Evolutionary conservation across 495 filamentous ascomycete genomes (phyloP).

Genomic region (Penicillium diatomitis): DNA sequence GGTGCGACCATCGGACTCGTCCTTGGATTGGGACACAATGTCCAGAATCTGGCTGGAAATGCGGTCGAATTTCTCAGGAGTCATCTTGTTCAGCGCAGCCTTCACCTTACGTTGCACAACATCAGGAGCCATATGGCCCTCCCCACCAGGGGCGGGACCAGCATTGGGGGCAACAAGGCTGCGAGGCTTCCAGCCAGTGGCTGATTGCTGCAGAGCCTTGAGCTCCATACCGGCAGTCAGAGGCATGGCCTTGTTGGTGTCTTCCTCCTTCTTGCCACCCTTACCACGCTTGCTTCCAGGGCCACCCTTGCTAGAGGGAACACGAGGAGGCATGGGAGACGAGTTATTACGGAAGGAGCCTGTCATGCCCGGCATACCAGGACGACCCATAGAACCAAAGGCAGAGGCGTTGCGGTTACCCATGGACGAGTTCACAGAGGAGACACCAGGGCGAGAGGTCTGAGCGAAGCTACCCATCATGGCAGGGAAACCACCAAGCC

Average conservation of each 20-base stretch:
- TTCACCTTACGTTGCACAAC: constrained; percentile 99
- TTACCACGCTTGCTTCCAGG: constrained; percentile 39
- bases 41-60: constrained; percentile 87
- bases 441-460: constrained; percentile 42
- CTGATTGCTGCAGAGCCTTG: constrained; percentile 62
- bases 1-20: constrained; percentile 88
- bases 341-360: constrained; percentile 46
- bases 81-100: constrained; percentile 98
- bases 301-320: constrained; percentile 42
- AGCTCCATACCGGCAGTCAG: constrained; percentile 72
- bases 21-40: constrained; percentile 90
- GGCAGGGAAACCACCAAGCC: constrained; percentile 21
- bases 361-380: constrained; percentile 44
- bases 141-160: constrained; percentile 45
- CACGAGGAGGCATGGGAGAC: constrained; percentile 46
- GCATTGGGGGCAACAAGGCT: constrained; percentile 47
- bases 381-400: constrained; percentile 46
- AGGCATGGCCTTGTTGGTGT: constrained; percentile 74
- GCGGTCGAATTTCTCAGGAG: constrained; percentile 95
- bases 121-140: constrained; percentile 68
- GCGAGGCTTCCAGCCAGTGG: constrained; percentile 82
- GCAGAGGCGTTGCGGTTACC: constrained; percentile 34
- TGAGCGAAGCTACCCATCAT: constrained; percentile 65
- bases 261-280: constrained; percentile 45
- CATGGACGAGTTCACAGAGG: constrained; percentile 58